Evolutionary conservation across 1,139 yeast genomes (phyloP).

Genomic region (Kluyveromyces sp.): DNA sequence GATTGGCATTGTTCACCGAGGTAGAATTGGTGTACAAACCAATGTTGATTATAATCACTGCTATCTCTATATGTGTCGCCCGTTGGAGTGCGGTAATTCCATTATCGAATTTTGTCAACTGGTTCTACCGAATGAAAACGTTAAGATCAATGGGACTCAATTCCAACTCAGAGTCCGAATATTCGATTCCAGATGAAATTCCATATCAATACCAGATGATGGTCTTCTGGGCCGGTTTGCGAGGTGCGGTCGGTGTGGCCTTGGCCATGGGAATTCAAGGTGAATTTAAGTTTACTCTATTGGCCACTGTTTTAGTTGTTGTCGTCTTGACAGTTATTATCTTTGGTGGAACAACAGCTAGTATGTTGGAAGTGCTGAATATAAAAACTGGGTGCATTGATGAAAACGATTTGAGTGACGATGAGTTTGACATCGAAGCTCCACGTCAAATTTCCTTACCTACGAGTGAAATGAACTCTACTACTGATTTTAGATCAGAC

Average conservation of each 20-base stretch:
- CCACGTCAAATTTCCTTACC: conserved; percentile 35
- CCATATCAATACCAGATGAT: conserved; percentile 96
- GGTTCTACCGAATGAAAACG: conserved; percentile 57
- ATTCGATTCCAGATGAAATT: conserved; percentile 72
- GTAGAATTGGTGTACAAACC: conserved; percentile 95
- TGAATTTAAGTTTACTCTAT: conserved; percentile 77
- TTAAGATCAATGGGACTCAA: conserved; percentile 20
- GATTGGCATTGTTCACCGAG: conserved; percentile 89
- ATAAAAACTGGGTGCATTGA: conserved; percentile 87
- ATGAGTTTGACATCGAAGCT: conserved; percentile 90
- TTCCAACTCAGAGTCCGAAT: conserved; percentile 34
- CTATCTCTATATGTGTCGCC: conserved; percentile 85
- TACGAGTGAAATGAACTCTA: conserved; percentile 8
- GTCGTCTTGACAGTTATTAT: conserved; percentile 93
- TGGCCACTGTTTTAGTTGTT: conserved; percentile 93
- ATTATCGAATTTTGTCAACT: conserved; percentile 73
- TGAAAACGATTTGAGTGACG: conserved; percentile 79
- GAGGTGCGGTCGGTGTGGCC: conserved; percentile 99
- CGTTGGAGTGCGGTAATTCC: conserved; percentile 99
- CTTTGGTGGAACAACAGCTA: conserved; percentile 97
- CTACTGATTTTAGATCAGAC: conserved; percentile 10
- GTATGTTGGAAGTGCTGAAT: conserved; percentile 92
- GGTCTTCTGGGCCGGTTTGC: conserved; percentile 98
- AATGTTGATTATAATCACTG: conserved; percentile 79
- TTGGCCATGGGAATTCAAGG: conserved; percentile 97